Percentiles rank a stretch among this genome's conserved stretches.
These are phyloP conservation scores for Xylaria sp. DNA, from an alignment of 2,329 filamentous ascomycete genomes.

Conservation along the genomic window DNA sequence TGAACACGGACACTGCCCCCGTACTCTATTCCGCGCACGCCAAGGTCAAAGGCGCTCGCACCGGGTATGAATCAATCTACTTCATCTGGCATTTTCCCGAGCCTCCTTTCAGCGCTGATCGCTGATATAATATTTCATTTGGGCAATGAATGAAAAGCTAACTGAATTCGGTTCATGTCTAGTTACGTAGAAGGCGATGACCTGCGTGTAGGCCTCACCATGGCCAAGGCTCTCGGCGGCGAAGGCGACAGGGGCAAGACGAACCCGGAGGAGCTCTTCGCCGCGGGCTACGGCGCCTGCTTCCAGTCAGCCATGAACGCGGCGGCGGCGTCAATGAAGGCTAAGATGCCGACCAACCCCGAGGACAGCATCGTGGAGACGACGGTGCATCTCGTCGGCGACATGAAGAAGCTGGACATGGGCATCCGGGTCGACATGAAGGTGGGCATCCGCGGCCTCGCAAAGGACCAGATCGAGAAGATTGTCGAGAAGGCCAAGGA, in stretches of 20 bases:
- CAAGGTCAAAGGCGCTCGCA: constrained; percentile 29
- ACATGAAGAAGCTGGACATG: constrained; percentile 30
- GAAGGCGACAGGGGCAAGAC: constrained; percentile 29
- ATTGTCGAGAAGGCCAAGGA: constrained; percentile 25
- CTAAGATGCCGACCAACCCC: constrained; percentile 20
- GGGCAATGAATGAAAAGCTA: not conserved
- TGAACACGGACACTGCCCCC: constrained; percentile 31
- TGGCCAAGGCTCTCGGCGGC: constrained; percentile 31
- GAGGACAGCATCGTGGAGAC: constrained; percentile 28
- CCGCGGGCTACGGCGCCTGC: constrained; percentile 31
- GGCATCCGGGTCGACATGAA: constrained; percentile 29
- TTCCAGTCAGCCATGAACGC: constrained; percentile 32
- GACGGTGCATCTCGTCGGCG: constrained; percentile 31
- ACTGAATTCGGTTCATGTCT: not conserved
- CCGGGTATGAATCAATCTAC: constrained; percentile 16
- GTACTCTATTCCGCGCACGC: constrained; percentile 29
- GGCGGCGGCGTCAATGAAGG: constrained; percentile 18
- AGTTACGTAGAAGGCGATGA: constrained; percentile 29
- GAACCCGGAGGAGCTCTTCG: constrained; percentile 32
- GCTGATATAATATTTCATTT: too few species aligned
- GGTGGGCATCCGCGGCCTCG: constrained; percentile 20
- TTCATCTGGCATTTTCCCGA: too few species aligned
- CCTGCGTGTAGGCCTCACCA: constrained; percentile 23
- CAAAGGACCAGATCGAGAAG: constrained; percentile 15
- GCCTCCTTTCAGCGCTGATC: not conserved